phyloP scores from a whole-genome alignment of 371 early-diverging fungal species.

The Smittium culicis region DNA sequence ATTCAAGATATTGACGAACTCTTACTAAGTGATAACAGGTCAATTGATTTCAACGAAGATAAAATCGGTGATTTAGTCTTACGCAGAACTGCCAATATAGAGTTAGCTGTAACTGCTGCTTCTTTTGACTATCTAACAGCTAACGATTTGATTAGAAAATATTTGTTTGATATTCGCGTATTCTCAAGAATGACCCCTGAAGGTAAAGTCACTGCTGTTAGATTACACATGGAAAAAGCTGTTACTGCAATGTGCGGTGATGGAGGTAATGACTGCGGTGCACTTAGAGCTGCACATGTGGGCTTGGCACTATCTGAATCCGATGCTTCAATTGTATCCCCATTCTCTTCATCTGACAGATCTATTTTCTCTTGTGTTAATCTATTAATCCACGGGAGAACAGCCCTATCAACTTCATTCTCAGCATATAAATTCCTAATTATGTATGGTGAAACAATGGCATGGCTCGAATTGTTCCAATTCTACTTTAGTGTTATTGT shows the following conservation, averaged over 20 bases:
- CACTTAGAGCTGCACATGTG: slow-evolving; percentile 79
- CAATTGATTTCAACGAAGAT: slow-evolving; percentile 21
- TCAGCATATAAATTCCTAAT: slow-evolving; percentile 64
- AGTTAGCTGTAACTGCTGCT: slow-evolving; percentile 55
- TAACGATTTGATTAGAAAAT: slow-evolving; percentile 28
- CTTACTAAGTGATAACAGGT: slow-evolving; percentile 42
- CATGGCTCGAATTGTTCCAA: slow-evolving; percentile 48
- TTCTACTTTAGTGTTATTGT: slow-evolving; percentile 53
- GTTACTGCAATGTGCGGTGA: slow-evolving; percentile 82
- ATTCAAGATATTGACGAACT: slow-evolving; percentile 27
- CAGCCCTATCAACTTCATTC: slow-evolving; percentile 62
- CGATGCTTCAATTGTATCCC: slow-evolving; percentile 64
- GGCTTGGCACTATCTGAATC: slow-evolving; percentile 72
- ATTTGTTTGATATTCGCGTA: slow-evolving; percentile 41
- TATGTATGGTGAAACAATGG: slow-evolving; percentile 63
- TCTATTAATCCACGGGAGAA: slow-evolving; percentile 53
- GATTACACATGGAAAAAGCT: slow-evolving; percentile 40
- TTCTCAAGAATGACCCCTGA: slow-evolving; percentile 68
- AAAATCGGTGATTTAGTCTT: slow-evolving; percentile 7
- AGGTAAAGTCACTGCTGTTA: slow-evolving; percentile 50
- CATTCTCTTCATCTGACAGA: slow-evolving; percentile 51
- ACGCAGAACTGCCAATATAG: slow-evolving; percentile 18
- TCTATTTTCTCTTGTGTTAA: slow-evolving; percentile 52
- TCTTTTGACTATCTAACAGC: slow-evolving; percentile 41
- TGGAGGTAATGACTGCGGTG: slow-evolving; percentile 91